These are phyloP conservation scores for Metschnikowia chrysomelidarum DNA, from an alignment of 805 yeast species.

Conservation along the genomic window DNA sequence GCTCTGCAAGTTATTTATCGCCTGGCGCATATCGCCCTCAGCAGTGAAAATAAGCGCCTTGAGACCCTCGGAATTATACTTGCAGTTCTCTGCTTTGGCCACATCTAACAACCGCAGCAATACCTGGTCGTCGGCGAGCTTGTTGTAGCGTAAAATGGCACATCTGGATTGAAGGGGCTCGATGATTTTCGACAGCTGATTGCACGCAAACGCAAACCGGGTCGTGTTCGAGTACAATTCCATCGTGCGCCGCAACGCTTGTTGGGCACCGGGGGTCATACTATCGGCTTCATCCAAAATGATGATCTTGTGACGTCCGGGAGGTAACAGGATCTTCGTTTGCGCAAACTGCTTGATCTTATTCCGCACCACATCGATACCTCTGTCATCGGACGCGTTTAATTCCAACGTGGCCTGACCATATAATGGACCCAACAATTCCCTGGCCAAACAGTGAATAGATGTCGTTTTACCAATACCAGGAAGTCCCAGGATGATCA, in stretches of 20 bases:
- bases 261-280: constrained; percentile 97
- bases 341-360: constrained; percentile 95
- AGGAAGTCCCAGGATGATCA: constrained; percentile 93
- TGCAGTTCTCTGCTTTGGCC: constrained; percentile 63
- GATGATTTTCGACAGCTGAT: constrained; percentile 89
- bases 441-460: constrained; percentile 83
- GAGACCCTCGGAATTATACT: constrained; percentile 84
- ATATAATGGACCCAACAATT: constrained; percentile 67
- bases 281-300: constrained; percentile 95
- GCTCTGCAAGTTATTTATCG: constrained; percentile 88
- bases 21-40: constrained; percentile 99
- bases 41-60: constrained; percentile 93
- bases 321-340: constrained; percentile 81
- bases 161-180: constrained; percentile 97
- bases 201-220: constrained; percentile 97
- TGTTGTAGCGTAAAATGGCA: constrained; percentile 84
- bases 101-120: constrained; percentile 72
- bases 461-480: constrained; percentile 98
- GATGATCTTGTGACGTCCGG: constrained; percentile 88
- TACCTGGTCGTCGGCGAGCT: constrained; percentile 82
- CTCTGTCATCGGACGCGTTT: constrained; percentile 96
- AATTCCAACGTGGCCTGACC: constrained; percentile 85
- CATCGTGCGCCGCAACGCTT: constrained; percentile 92
- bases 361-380: constrained; percentile 93
- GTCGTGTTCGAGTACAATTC: constrained; percentile 94